Percentiles rank a stretch among this genome's conserved stretches.
Evolutionary conservation across 208 protist genomes (phyloP).

Genomic region (Leishmania mexicana): DNA sequence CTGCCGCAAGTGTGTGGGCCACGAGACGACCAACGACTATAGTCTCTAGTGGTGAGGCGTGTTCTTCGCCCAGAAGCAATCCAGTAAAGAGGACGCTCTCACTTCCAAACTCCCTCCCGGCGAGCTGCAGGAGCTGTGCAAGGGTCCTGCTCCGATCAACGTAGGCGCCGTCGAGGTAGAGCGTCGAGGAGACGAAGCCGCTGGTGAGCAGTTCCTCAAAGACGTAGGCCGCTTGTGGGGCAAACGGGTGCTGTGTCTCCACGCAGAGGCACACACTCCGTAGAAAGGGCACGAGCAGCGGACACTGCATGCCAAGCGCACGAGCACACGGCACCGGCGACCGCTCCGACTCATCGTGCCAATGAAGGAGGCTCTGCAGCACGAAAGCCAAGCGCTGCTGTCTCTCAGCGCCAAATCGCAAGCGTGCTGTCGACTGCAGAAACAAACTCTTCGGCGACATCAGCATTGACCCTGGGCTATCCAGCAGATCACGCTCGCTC

Average conservation of each 20-base stretch:
- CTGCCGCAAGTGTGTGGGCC: background rate
- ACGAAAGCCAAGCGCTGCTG: conserved; percentile 10
- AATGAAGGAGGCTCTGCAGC: conserved; percentile 24
- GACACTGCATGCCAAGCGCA: conserved; percentile 1
- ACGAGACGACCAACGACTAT: background rate
- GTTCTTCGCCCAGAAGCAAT: conserved; percentile 2
- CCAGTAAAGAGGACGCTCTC: conserved; percentile 10
- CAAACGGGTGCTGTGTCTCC: conserved; percentile 29
- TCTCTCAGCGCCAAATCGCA: conserved; percentile 21
- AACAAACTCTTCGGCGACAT: conserved; percentile 35
- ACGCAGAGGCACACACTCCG: conserved; percentile 38
- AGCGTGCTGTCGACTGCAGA: background rate
- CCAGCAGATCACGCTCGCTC: conserved; percentile 11
- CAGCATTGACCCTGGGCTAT: conserved; percentile 15
- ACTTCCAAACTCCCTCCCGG: conserved; percentile 41
- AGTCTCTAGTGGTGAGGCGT: background rate
- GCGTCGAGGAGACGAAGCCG: conserved; percentile 25
- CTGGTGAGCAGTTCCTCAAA: conserved; percentile 35
- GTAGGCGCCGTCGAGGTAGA: conserved; percentile 40
- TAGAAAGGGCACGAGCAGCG: conserved; percentile 35
- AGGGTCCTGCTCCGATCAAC: conserved; percentile 28
- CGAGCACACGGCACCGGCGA: conserved; percentile 12
- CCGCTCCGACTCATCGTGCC: conserved; percentile 30
- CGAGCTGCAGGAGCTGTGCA: conserved; percentile 7
- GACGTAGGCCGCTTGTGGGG: conserved; percentile 40